Percentiles rank a stretch among this genome's conserved stretches.
Evolutionary conservation across 139 green algal genomes (phyloP).

Genomic region (Chlamydomonas sphaeroides): DNA sequence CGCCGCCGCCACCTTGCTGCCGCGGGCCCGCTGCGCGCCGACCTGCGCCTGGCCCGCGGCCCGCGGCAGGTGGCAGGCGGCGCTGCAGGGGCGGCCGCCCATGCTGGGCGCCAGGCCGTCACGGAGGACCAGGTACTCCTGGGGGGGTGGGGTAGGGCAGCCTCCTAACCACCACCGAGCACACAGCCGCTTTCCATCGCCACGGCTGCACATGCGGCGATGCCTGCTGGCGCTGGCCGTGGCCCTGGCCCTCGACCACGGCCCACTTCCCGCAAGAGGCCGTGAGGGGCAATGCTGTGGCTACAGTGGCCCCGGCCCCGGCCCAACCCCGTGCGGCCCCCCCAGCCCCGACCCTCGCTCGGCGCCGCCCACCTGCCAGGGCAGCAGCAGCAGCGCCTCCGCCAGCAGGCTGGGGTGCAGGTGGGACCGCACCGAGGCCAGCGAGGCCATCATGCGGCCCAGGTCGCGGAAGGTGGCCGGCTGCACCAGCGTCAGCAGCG

Average conservation of each 20-base stretch:
- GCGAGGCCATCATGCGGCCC: neutral
- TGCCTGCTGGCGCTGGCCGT: too few relatives aligned
- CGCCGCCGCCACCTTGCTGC: neutral
- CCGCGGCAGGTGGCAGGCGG: neutral
- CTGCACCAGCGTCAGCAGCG: neutral
- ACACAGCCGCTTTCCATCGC: too few relatives aligned
- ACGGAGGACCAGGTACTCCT: conserved; percentile 14
- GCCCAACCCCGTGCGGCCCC: too few relatives aligned
- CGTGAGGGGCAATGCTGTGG: too few relatives aligned
- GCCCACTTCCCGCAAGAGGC: too few relatives aligned
- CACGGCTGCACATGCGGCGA: too few relatives aligned
- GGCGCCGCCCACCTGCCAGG: conserved; percentile 7
- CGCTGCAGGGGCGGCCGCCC: neutral
- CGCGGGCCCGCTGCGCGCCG: neutral
- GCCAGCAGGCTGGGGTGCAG: conserved; percentile 9
- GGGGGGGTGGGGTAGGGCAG: too few relatives aligned
- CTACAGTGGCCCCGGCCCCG: too few relatives aligned
- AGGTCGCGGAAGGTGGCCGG: conserved; percentile 9
- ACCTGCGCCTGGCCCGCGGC: too few relatives aligned
- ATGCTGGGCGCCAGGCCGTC: neutral
- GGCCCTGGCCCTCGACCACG: too few relatives aligned
- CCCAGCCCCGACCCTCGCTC: too few relatives aligned
- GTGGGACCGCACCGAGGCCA: neutral
- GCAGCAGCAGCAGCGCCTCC: neutral
- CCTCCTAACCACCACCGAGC: too few relatives aligned